Base-by-base conservation (phyloP, 2,329 filamentous ascomycete genomes). In the Ceratocystis alfenasii region DNA sequence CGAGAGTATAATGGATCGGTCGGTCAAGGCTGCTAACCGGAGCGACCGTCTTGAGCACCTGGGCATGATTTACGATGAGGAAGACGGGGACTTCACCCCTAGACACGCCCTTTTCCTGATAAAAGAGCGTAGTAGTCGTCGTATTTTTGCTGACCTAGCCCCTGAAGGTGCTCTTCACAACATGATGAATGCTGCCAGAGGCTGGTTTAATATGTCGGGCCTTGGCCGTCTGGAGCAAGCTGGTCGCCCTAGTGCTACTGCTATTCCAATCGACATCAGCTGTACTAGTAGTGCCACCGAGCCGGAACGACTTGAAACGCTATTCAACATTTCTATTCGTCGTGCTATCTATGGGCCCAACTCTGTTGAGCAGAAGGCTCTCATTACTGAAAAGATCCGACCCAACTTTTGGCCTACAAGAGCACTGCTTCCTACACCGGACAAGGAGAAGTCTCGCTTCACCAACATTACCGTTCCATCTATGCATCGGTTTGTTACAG, bases 401-500 rank as follows among this genome's bases (percentile, higher is more conserved):
- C 78, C 84, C 15, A 79, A 82, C 28, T 76, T 81, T 45, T 86
- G 87, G 71, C 88, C 91, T 0, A 74, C 81, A 1, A 78, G 77
- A 12, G 79, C 83, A 69, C 79, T 92, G 75, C 79, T 97, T 1
- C 92, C 94, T 2, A 78, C 81, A 45, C 92, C 94, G 0, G 86
- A 89, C 68, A 90, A 89, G 59, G 83, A 88, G 72, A 93, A 90
- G 79, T 84, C 86, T 70, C 85, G 89, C 28, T 97, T 92, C 76
- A 96, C 89, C 63, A 89, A 93, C 74, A 95, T 99, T 69, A 83
- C 87, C 63, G 92, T 96, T 44, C 94, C 94, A 0, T 96, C 92
- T 10, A 99, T 99, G 94, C 88, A 86, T 62, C 90, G 92, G 70
- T 99, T 99, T 73, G 94, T 99, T 67, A 97, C 93, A 1, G 94